Evolutionary conservation across 345 rosid species (phyloP), one percentile per base, ranked within the genome.

Genomic region (Punica granatum): DNA sequence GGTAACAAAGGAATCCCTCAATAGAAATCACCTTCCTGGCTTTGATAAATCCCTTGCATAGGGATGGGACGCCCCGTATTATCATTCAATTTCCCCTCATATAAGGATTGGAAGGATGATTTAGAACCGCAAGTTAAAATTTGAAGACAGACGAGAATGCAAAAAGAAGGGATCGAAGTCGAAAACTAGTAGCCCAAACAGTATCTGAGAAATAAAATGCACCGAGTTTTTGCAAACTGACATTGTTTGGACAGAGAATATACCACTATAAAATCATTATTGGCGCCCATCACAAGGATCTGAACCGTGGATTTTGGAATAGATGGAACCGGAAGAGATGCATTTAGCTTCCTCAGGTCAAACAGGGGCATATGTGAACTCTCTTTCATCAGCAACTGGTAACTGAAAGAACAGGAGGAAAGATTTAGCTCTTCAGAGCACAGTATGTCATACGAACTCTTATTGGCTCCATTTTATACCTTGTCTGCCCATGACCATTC

Each of bases 241-340:
- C 18, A 56, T 10, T 28, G 32, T 28, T 26, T 6, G 8, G 34
- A 14, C 31, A 63, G 32, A 42, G 46, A 56, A 37, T 60, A 46
- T 82, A 88, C 98, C 88, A 92, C 96, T 69, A 92, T 92, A 79
- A 90, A 88, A 78, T 92, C 96, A 66, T 87, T 81, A 21, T 70
- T 78, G 28, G 93, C 96, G 28, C 98, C 98, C 74, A 90, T 5
- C 31, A 92, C 90, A 30, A 90, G 84, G 72, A 90, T 70, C 67
- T 77, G 67, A 32, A 77, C 72, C 3, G 83, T 75, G 72, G 82
- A 79, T 28, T 83, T 71, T 30, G 83, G 79, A 66, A 77, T 73
- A 60, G 86, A 78, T 46, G 90, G 89, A 67, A 92, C 98, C 0
- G 98, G 93, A 74, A 92, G 97, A 37, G 93, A 87, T 44, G 87